phyloP scores from a whole-genome alignment of 108 stramenopile species.

The Discostella pseudostelligera region DNA sequence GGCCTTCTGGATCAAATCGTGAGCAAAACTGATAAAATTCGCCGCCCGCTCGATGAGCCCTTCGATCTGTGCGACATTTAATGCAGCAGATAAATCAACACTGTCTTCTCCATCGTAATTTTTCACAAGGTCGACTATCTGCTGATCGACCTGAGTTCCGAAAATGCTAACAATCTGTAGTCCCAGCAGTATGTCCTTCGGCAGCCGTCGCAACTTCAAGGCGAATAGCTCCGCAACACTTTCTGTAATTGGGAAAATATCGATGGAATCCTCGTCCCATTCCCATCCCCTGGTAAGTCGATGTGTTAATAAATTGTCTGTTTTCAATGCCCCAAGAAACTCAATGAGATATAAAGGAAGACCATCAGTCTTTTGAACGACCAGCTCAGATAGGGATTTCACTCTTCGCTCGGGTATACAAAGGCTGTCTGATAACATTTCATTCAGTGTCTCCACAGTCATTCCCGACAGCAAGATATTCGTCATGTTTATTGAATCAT shows the following conservation, averaged over 20 bases:
- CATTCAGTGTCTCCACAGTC: constrained; percentile 1
- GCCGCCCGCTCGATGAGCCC: constrained; percentile 17
- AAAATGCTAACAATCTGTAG: constrained; percentile 16
- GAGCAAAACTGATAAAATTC: constrained; percentile 4
- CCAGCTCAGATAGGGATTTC: constrained; percentile 3
- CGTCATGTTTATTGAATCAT: constrained; percentile 10
- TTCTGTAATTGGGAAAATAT: constrained; percentile 7
- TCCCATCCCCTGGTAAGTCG: constrained; percentile 18
- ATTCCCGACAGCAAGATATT: constrained; percentile 10
- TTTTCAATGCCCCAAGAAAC: constrained; percentile 11
- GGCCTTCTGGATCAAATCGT: constrained; percentile 25
- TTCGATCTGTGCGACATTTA: neutral
- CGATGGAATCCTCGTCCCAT: constrained; percentile 14
- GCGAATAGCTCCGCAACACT: constrained; percentile 15
- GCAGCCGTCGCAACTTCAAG: constrained; percentile 8
- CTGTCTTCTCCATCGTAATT: constrained; percentile 11
- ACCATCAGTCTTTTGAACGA: constrained; percentile 24
- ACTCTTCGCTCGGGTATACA: constrained; percentile 12
- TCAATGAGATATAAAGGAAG: constrained; percentile 4
- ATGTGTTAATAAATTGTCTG: constrained; percentile 5
- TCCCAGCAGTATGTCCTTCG: constrained; percentile 1
- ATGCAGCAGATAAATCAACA: constrained; percentile 9
- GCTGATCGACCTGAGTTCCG: constrained; percentile 9
- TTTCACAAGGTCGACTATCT: constrained; percentile 10
- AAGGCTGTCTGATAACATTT: constrained; percentile 15